Evolutionary conservation across 352 stramenopile species (phyloP), one percentile per base, ranked within the genome.

Genomic region (Globisporangium spinosum): DNA sequence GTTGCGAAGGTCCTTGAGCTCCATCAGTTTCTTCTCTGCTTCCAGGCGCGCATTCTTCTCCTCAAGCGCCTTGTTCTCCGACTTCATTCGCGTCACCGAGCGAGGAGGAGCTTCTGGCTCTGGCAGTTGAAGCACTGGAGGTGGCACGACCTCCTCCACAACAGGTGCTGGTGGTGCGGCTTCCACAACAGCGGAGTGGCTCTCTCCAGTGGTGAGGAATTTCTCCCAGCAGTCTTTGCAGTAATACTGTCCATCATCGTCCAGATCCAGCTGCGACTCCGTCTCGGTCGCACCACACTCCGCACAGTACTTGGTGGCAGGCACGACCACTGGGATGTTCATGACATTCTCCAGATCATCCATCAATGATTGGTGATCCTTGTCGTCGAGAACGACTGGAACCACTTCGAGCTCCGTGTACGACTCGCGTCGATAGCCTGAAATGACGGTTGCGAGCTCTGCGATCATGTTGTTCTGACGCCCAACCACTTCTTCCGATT

Each of bases 151-250:
- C 20, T 65, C 62, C 55, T 78, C 73, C 49, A 64, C 62, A 20
- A 70, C 61, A 2, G 25, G 45, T 27, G 40, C 40, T 8, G 45
- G 71, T 59, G 13, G 34, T 25, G 54, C 38, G 25, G 51, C 58
- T 32, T 67, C 64, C 10, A 64, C 49, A 45, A 58, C 38, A 51
- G 53, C 49, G 15, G 66, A 10, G 38, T 68, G 53, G 51, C 58
- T 64, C 22, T 73, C 74, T 2, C 79, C 82, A 65, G 78, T 43
- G 53, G 78, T 89, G 35, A 92, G 75, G 62, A 92, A 96, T 57
- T 94, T 91, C 49, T 93, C 86, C 87, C 86, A 96, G 59, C 88
- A 96, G 68, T 92, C 88, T 64, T 90, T 91, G 77, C 88, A 96
- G 70, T 96, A 96, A 70, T 89, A 92, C 58, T 94, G 79, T 0